phyloP scores from a whole-genome alignment of 257 asterid species.

The Jasminum sambac region DNA sequence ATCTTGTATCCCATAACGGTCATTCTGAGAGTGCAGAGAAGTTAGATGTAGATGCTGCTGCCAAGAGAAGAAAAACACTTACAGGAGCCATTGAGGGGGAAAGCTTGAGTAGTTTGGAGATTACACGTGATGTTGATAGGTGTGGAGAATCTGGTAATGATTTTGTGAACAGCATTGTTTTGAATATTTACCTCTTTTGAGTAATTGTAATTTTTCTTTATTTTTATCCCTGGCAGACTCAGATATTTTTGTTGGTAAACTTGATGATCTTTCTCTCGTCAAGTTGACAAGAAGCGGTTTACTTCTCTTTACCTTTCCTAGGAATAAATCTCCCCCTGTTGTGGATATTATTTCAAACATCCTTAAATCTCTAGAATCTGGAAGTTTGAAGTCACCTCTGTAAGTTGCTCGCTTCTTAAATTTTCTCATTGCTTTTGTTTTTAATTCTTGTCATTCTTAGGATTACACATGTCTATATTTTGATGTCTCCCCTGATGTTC shows the following conservation, averaged over 20 bases:
- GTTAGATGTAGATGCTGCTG: constrained; percentile 13
- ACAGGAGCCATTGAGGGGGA: constrained; percentile 6
- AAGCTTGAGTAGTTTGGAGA: constrained; percentile 1
- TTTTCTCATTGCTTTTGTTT: not conserved
- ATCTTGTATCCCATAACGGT: not conserved
- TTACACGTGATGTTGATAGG: constrained; percentile 17
- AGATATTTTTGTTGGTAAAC: constrained; percentile 17
- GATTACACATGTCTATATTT: not conserved
- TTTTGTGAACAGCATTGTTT: not conserved
- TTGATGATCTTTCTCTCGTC: constrained; percentile 40
- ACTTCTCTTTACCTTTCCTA: constrained; percentile 42
- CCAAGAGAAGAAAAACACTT: constrained; percentile 40
- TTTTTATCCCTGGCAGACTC: constrained; percentile 23
- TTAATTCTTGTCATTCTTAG: not conserved
- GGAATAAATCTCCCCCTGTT: constrained; percentile 31
- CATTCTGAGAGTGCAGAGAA: constrained; percentile 13
- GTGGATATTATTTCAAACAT: constrained; percentile 36
- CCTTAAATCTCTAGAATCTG: constrained; percentile 36
- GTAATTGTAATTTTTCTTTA: not conserved
- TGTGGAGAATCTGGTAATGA: constrained; percentile 24
- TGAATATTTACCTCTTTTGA: not conserved
- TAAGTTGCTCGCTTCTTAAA: constrained; percentile 22
- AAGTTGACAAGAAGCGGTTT: constrained; percentile 49
- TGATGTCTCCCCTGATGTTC: not conserved
- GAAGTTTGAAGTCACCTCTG: constrained; percentile 40